These are phyloP conservation scores for Zelopaecilomyces penicillatus DNA, from an alignment of 2,329 filamentous ascomycete species.

Conservation along the genomic window DNA sequence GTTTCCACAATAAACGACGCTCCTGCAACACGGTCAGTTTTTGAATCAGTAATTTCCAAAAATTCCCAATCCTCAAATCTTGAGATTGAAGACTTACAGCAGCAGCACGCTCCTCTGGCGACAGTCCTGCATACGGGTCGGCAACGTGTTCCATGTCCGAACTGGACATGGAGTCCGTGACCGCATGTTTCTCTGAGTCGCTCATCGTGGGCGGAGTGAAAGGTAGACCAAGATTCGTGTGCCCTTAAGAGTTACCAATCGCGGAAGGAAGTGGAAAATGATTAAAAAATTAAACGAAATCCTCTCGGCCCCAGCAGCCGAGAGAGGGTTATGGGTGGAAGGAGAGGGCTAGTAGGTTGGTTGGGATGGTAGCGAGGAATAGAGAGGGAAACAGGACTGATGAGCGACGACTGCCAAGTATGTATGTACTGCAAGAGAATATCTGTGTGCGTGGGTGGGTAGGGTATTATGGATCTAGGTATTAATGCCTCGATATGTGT, in stretches of 20 bases:
- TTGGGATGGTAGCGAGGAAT: background rate
- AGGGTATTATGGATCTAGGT: too few relatives aligned
- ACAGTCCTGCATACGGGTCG: constrained; percentile 52
- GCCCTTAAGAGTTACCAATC: background rate
- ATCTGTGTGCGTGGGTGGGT: too few relatives aligned
- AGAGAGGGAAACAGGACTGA: constrained; percentile 3
- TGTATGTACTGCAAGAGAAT: too few relatives aligned
- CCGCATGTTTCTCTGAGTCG: constrained; percentile 23
- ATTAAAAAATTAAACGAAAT: too few relatives aligned
- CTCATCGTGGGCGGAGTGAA: constrained; percentile 19
- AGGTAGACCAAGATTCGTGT: background rate
- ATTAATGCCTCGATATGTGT: too few relatives aligned
- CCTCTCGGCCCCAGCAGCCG: too few relatives aligned
- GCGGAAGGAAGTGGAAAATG: background rate
- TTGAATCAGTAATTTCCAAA: background rate
- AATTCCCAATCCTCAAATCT: background rate
- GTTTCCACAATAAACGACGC: constrained; percentile 50
- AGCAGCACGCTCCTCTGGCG: constrained; percentile 50
- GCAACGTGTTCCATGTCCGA: constrained; percentile 19
- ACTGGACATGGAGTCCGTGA: constrained; percentile 19
- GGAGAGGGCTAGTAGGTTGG: background rate
- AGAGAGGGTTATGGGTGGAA: background rate
- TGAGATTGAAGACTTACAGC: constrained; percentile 39
- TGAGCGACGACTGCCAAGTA: background rate
- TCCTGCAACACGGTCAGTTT: constrained; percentile 36